These are phyloP conservation scores for Dioszegia crocea DNA, from an alignment of 768 basidiomycete genomes.

Conservation along the genomic window DNA sequence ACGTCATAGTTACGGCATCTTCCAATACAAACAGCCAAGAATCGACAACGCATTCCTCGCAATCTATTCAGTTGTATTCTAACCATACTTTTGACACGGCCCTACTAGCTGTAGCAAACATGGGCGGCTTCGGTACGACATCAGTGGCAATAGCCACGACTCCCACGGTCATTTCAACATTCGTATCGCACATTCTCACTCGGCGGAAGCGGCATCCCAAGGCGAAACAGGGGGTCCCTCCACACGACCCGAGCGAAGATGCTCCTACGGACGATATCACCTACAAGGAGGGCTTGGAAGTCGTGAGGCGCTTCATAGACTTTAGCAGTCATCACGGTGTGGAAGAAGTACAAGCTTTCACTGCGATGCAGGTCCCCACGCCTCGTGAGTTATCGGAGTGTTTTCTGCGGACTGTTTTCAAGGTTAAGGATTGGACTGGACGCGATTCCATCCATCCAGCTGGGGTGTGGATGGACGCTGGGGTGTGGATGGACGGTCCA, in stretches of 20 bases:
- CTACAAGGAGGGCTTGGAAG: constrained; percentile 49
- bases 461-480: no score
- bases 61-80: not conserved
- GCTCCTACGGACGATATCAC: constrained; percentile 37
- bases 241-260: not conserved
- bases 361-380: constrained; percentile 42
- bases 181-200: constrained; percentile 42
- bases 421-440: no score
- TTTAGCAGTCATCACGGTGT: constrained; percentile 48
- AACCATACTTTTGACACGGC: not conserved
- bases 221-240: constrained; percentile 12
- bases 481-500: no score
- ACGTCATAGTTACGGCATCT: no score
- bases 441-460: no score
- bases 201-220: constrained; percentile 22
- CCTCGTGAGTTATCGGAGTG: constrained; percentile 33
- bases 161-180: constrained; percentile 44
- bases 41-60: not conserved
- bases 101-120: not conserved
- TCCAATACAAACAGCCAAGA: not conserved
- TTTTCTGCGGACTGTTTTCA: no score
- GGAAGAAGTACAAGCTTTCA: constrained; percentile 49
- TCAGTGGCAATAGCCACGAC: constrained; percentile 39
- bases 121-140: constrained; percentile 24
- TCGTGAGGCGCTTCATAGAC: constrained; percentile 47